Percentiles rank a stretch among this genome's conserved stretches.
phyloP scores from a whole-genome alignment of 345 rosid species.

The Citrus inodora region DNA sequence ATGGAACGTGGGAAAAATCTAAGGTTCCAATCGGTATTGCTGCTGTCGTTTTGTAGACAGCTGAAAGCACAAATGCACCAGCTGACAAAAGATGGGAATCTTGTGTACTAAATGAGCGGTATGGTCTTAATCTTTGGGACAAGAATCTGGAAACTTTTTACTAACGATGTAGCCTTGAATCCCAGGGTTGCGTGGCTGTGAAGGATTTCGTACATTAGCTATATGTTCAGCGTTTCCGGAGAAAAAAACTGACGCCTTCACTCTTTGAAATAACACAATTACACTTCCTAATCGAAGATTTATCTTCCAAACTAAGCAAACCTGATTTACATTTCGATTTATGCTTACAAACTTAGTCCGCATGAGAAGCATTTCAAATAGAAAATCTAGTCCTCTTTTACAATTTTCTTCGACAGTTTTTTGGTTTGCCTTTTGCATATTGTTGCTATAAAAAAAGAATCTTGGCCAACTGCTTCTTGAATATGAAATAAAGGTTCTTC shows the following conservation, averaged over 20 bases:
- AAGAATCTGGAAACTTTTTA: background rate
- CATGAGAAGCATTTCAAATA: background rate
- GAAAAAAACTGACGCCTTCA: background rate
- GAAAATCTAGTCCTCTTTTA: background rate
- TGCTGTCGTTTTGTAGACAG: background rate
- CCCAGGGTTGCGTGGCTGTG: background rate
- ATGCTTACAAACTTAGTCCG: too few relatives aligned
- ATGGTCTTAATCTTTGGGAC: background rate
- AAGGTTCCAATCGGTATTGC: slow-evolving; percentile 6
- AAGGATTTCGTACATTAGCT: background rate
- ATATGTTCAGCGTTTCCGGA: background rate
- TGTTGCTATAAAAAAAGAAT: too few relatives aligned
- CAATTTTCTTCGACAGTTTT: background rate
- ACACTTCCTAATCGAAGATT: background rate
- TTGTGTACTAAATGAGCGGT: background rate
- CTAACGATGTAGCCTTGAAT: background rate
- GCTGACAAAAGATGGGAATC: slow-evolving; percentile 1
- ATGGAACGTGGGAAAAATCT: background rate
- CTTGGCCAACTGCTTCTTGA: background rate
- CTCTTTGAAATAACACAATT: background rate
- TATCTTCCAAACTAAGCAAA: background rate
- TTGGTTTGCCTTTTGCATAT: too few relatives aligned
- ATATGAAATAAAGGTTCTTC: background rate
- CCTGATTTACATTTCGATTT: too few relatives aligned
- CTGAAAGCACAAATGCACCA: background rate